Percentiles rank a stretch among this genome's conserved stretches.
Conservation (phyloP, 164 flowering plant genomes). For the Euptelea pleiosperma region DNA sequence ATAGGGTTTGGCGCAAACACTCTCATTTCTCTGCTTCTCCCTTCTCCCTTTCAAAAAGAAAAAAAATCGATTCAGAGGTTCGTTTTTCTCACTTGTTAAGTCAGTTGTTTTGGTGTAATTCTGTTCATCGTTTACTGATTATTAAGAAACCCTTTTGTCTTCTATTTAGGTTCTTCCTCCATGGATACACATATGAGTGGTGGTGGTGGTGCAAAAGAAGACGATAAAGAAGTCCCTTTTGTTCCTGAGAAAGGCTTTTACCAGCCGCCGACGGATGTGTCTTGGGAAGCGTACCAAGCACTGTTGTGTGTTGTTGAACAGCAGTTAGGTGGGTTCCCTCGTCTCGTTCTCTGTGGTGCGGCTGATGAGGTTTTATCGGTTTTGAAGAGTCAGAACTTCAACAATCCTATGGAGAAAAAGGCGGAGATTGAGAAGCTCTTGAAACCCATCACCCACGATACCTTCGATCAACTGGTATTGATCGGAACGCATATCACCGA, state of each 20-base stretch:
- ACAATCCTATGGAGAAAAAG: not conserved
- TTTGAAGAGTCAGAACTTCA: slow-evolving; percentile 1
- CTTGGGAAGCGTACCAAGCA: slow-evolving; percentile 12
- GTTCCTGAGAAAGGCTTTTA: slow-evolving; percentile 15
- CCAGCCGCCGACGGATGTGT: slow-evolving; percentile 10
- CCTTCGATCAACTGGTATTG: not conserved
- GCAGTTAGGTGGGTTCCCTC: not conserved
- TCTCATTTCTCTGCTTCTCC: too few relatives aligned
- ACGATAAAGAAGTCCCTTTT: slow-evolving; percentile 4
- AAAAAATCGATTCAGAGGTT: too few relatives aligned
- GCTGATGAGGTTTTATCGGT: slow-evolving; percentile 12
- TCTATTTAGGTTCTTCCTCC: too few relatives aligned
- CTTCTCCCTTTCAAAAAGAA: too few relatives aligned
- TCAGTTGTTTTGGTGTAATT: too few relatives aligned
- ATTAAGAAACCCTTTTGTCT: too few relatives aligned
- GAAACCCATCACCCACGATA: not conserved
- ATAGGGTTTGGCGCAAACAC: too few relatives aligned
- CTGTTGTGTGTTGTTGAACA: not conserved
- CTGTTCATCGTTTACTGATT: too few relatives aligned
- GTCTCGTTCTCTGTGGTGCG: not conserved
- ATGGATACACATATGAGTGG: too few relatives aligned
- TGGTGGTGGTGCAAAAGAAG: too few relatives aligned
- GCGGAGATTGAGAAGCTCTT: slow-evolving; percentile 4
- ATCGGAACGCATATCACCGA: slow-evolving; percentile 1
- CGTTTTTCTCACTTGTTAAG: too few relatives aligned